phyloP scores from a whole-genome alignment of 768 basidiomycete species.

The Candolleomyces aberdarensis region DNA sequence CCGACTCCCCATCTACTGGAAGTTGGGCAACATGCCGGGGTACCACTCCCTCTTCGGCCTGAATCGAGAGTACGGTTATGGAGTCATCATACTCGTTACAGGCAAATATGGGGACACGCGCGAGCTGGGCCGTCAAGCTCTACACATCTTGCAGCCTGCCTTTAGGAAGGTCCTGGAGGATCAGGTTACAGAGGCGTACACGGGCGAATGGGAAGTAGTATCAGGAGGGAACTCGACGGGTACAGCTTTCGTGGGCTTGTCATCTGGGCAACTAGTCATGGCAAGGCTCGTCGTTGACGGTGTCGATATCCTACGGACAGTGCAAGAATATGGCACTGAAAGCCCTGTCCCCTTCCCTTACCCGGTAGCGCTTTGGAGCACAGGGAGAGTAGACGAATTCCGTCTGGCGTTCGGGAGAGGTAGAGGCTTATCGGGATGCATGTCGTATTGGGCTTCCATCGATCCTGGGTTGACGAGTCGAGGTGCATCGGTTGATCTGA shows the following conservation, averaged over 20 bases:
- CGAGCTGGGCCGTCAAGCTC: slow-evolving; percentile 25
- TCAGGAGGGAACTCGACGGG: slow-evolving; percentile 17
- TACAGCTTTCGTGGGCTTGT: slow-evolving; percentile 18
- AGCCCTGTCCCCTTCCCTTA: background rate
- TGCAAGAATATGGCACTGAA: background rate
- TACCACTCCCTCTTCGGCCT: background rate
- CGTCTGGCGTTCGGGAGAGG: slow-evolving; percentile 23
- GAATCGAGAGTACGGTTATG: slow-evolving; percentile 35
- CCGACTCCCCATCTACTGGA: slow-evolving; percentile 22
- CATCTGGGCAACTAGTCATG: slow-evolving; percentile 25
- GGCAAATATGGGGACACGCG: slow-evolving; percentile 29
- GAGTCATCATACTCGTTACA: slow-evolving; percentile 35
- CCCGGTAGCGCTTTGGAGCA: slow-evolving; percentile 33
- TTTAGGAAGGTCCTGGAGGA: slow-evolving; percentile 29
- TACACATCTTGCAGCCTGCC: slow-evolving; percentile 23
- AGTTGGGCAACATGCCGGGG: background rate
- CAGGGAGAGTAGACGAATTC: slow-evolving; percentile 35
- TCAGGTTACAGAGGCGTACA: slow-evolving; percentile 23
- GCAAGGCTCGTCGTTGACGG: slow-evolving; percentile 30
- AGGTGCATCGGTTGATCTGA: slow-evolving; percentile 31
- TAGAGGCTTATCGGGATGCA: slow-evolving; percentile 22
- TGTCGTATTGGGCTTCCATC: slow-evolving; percentile 32
- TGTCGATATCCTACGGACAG: slow-evolving; percentile 29
- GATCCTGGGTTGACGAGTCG: slow-evolving; percentile 24
- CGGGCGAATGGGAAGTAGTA: slow-evolving; percentile 29